Base-by-base conservation (phyloP, 2,329 filamentous ascomycete species). In the Clonostachys rosea region DNA sequence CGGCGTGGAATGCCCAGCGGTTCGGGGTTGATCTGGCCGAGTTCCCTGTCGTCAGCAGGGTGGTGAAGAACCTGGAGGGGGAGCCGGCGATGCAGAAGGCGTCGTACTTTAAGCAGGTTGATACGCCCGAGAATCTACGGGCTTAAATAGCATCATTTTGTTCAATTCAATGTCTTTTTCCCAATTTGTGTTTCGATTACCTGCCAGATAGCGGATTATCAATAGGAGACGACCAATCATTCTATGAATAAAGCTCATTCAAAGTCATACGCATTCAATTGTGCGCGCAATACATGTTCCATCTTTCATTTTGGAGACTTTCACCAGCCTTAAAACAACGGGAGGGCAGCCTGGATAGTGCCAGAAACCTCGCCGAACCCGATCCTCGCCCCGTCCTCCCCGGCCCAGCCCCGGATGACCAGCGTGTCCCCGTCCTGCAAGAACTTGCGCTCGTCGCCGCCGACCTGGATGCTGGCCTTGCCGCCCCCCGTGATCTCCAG, bases 281-380 rank as follows among this genome's bases (percentile, higher is more conserved):
- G 8, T 24, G 8, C 52, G 55, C 0, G 48, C 55, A 4, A 42
- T 42, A 34, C 52, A 55, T 13, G 24, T 24, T 42, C 3, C 14
- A 8, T 42, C 20, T 42, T 18, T 20, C 40, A 42, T 42, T 24
- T 42, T 42, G n/a, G 18, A 20, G 16, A 17, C 10, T 16, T 24
- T 17, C 20, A 24, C 11, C 13, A 43, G 16, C 14, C 35, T 39
- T 59, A 63, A 20, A 63, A 66, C 6, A 66, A 47, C 12, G 59
- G 56, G 41, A 65, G 49, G 1, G 66, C 55, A 0, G 61, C 55
- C 20, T 59, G 50, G 16, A 91, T 84, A 36, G 64, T 79, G 13
- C 86, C 87, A 17, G 71, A 69, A 53, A 86, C 89, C 52, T 89
- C 80, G 3, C 89, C 88, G 63, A 92, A 92, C 0, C 89, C 89